A percentile compares a stretch with the other conserved stretches of the same genome.
These are phyloP conservation scores for Pleurotus eryngii DNA, from an alignment of 768 basidiomycete genomes.

Conservation along the genomic window DNA sequence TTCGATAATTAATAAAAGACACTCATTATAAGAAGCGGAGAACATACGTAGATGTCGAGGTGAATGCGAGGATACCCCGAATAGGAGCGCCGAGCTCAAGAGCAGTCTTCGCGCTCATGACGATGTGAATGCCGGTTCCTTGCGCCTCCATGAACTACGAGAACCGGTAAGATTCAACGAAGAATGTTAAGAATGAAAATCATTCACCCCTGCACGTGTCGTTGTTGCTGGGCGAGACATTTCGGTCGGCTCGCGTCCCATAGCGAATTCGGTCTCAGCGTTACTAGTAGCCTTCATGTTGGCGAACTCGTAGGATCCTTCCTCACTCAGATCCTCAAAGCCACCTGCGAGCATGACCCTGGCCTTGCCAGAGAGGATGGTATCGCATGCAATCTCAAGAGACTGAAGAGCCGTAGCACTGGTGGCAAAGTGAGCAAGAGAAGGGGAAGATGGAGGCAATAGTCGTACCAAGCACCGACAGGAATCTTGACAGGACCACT, in stretches of 20 bases:
- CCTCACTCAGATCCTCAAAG: constrained; percentile 97
- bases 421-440: constrained; percentile 6
- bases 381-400: constrained; percentile 96
- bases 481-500: constrained; percentile 99
- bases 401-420: constrained; percentile 98
- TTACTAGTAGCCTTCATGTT: constrained; percentile 99
- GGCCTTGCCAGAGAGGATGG: constrained; percentile 91
- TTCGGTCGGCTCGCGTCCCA: constrained; percentile 98
- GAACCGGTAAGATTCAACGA: constrained; percentile 1
- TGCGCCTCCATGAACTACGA: constrained; percentile 91
- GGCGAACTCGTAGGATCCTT: constrained; percentile 98
- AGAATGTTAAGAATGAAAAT: constrained; percentile 5
- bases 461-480: constrained; percentile 89
- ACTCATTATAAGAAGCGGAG: background rate
- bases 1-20: background rate
- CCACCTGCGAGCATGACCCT: constrained; percentile 99
- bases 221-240: constrained; percentile 98
- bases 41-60: constrained; percentile 90
- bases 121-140: constrained; percentile 93
- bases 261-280: constrained; percentile 94
- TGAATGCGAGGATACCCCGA: constrained; percentile 91
- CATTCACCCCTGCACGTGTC: constrained; percentile 86
- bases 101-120: constrained; percentile 97
- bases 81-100: constrained; percentile 92
- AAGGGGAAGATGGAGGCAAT: background rate